Evolutionary conservation across 2,329 filamentous ascomycete genomes (phyloP).

Genomic region (Apiospora marii): DNA sequence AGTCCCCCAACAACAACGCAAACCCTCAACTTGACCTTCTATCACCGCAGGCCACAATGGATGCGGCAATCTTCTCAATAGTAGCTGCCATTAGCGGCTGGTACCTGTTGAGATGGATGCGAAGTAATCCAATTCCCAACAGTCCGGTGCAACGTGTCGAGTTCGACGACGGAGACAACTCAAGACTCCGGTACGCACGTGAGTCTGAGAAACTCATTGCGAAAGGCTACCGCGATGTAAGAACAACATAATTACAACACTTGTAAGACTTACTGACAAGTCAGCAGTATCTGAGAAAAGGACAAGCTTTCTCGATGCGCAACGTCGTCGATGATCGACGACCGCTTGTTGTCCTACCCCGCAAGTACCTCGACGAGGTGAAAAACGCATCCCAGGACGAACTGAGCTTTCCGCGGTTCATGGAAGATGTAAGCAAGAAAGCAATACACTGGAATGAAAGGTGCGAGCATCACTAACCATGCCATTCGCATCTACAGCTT

Average conservation of each 20-base stretch:
- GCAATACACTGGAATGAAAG: not conserved
- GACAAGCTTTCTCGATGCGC: not conserved
- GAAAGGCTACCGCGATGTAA: not conserved
- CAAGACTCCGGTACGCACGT: not conserved
- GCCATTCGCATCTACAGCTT: not conserved
- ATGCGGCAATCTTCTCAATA: not conserved
- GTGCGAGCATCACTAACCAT: not conserved
- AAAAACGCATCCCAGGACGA: not conserved
- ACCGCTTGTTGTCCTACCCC: not conserved
- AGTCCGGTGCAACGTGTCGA: not conserved
- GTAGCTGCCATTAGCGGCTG: not conserved
- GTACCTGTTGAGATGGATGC: not conserved
- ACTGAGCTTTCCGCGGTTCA: not conserved
- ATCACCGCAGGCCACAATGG: not conserved
- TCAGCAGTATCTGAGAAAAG: not conserved
- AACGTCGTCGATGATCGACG: not conserved
- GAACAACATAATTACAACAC: not conserved
- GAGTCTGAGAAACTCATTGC: not conserved
- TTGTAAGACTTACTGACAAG: not conserved
- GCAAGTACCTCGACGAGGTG: not conserved
- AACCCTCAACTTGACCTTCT: not conserved
- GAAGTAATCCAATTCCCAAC: not conserved
- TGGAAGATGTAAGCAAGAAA: not conserved
- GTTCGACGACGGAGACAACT: not conserved
- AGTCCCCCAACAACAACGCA: no score